These are phyloP conservation scores for Aspergillus flavus DNA, from an alignment of 2,329 filamentous ascomycete genomes.

Conservation along the genomic window DNA sequence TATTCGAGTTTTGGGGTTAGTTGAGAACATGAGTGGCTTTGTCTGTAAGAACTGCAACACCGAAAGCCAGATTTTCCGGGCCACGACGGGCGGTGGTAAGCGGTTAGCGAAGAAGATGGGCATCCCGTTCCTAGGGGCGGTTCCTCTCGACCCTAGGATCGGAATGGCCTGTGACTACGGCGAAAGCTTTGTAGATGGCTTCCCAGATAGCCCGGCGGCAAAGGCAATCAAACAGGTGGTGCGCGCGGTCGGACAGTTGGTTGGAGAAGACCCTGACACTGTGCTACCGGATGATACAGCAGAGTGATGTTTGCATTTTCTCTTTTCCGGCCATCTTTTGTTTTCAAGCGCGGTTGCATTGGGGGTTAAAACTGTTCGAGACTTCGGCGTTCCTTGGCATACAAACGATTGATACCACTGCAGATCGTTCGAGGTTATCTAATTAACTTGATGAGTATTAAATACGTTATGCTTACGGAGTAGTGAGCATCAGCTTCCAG, in stretches of 20 bases:
- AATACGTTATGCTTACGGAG: background rate
- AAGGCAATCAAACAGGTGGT: conserved; percentile 80
- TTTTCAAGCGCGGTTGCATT: conserved; percentile 20
- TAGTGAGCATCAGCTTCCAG: background rate
- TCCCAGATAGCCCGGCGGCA: conserved; percentile 89
- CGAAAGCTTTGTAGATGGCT: conserved; percentile 94
- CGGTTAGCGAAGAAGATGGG: conserved; percentile 81
- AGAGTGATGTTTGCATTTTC: conserved; percentile 23
- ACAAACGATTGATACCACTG: background rate
- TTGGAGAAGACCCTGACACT: conserved; percentile 63
- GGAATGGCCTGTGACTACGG: conserved; percentile 97
- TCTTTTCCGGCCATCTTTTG: conserved; percentile 12
- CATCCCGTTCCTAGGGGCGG: conserved; percentile 84
- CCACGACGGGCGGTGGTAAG: conserved; percentile 85
- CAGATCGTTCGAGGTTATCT: background rate
- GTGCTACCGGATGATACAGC: conserved; percentile 42
- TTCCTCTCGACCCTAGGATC: conserved; percentile 90
- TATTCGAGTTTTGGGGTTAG: conserved; percentile 82
- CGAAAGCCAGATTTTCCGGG: conserved; percentile 79
- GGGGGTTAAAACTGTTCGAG: background rate
- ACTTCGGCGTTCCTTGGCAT: conserved; percentile 1
- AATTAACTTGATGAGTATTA: background rate
- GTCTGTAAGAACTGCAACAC: conserved; percentile 91
- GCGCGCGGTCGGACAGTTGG: conserved; percentile 65
- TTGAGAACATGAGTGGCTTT: conserved; percentile 98